Percentiles rank a stretch among this genome's conserved stretches.
These are phyloP conservation scores for Boletellus ananiceps DNA, from an alignment of 768 basidiomycete genomes.

Conservation along the genomic window DNA sequence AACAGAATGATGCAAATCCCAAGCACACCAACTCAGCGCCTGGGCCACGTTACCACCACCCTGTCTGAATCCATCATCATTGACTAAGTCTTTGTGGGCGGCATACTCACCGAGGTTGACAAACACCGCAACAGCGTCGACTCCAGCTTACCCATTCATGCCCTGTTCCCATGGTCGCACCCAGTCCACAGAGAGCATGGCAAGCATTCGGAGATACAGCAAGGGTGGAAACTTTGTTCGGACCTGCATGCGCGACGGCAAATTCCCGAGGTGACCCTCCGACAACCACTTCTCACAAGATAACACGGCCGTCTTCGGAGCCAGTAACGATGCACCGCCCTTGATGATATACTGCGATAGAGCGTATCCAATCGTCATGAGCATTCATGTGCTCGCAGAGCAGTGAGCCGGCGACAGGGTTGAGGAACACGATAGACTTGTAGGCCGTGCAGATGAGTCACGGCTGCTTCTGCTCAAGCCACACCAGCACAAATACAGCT, in stretches of 20 bases:
- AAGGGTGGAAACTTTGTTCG: background rate
- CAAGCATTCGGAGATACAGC: background rate
- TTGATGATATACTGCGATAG: background rate
- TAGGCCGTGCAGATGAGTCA: background rate
- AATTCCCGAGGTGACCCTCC: background rate
- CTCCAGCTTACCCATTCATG: slow-evolving; percentile 23
- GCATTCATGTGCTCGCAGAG: background rate
- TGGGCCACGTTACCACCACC: background rate
- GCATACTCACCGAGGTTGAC: slow-evolving; percentile 24
- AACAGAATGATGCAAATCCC: too few species aligned
- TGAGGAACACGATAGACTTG: background rate
- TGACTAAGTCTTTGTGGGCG: slow-evolving; percentile 20
- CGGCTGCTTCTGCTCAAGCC: background rate
- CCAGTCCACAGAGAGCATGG: slow-evolving; percentile 9
- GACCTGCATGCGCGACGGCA: background rate
- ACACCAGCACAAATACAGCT: background rate
- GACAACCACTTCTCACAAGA: background rate
- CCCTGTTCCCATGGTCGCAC: slow-evolving; percentile 28
- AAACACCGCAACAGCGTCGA: slow-evolving; percentile 13
- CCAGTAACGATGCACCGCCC: background rate
- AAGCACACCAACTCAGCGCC: background rate
- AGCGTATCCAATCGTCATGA: background rate
- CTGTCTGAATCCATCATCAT: slow-evolving; percentile 17
- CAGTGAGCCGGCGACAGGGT: background rate
- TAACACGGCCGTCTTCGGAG: background rate